phyloP scores from a whole-genome alignment of 129 eudicot species.

The Rutidosis leptorrhynchoides region DNA sequence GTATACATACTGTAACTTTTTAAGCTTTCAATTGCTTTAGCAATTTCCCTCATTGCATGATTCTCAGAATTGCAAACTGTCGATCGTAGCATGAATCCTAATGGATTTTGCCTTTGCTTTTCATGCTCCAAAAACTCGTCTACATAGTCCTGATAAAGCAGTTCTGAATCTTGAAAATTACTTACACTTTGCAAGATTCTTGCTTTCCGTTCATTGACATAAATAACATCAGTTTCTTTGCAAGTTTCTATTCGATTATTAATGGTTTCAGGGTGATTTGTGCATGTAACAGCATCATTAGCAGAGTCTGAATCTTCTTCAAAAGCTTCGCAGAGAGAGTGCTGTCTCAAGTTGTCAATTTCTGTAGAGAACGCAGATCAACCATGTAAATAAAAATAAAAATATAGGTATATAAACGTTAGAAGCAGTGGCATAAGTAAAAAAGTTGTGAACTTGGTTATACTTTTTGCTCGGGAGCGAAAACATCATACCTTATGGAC shows the following conservation, averaged over 20 bases:
- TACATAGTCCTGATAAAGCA: constrained; percentile 47
- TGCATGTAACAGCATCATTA: constrained; percentile 13
- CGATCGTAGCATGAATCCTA: constrained; percentile 19
- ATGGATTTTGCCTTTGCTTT: constrained; percentile 33
- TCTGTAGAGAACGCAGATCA: constrained; percentile 32
- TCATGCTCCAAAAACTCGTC: constrained; percentile 48
- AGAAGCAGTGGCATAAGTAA: background rate
- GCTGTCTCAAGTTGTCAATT: constrained; percentile 12
- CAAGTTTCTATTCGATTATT: constrained; percentile 23
- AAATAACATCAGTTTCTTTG: constrained; percentile 31
- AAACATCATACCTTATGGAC: background rate
- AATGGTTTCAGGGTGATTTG: constrained; percentile 16
- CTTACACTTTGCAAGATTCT: constrained; percentile 22
- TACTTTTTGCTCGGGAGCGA: no score
- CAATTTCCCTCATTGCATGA: constrained; percentile 36
- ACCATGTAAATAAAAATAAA: background rate
- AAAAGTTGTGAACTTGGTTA: background rate
- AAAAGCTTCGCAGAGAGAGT: constrained; percentile 22
- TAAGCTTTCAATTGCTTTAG: constrained; percentile 44
- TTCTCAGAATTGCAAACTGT: constrained; percentile 30
- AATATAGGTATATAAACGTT: background rate
- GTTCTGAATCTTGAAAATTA: constrained; percentile 25
- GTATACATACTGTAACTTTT: constrained; percentile 26
- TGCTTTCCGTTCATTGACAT: constrained; percentile 24
- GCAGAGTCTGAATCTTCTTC: constrained; percentile 13